A percentile compares a stretch with the other conserved stretches of the same genome.
Evolutionary conservation across 2,329 filamentous ascomycete species (phyloP).

Genomic region (Elsinoe ampelina): DNA sequence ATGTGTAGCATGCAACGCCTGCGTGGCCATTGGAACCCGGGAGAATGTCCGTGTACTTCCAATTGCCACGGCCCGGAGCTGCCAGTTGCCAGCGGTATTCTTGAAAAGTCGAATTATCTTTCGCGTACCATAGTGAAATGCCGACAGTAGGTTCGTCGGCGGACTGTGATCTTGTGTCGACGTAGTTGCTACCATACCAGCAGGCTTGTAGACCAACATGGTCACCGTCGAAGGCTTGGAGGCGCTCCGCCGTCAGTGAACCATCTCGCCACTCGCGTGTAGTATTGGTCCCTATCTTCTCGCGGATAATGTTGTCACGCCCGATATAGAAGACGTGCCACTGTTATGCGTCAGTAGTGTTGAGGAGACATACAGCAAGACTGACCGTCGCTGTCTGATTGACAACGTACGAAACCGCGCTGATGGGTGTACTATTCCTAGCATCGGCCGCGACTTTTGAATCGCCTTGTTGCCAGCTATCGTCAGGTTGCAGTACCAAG

Average conservation of each 20-base stretch:
- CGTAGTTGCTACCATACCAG: slow-evolving; percentile 31
- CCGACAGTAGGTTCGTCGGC: neutral
- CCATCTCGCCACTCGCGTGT: slow-evolving; percentile 27
- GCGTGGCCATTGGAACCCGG: slow-evolving; percentile 34
- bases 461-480: slow-evolving; percentile 31
- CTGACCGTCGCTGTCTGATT: slow-evolving; percentile 30
- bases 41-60: too few relatives aligned
- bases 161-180: slow-evolving; percentile 31
- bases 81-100: slow-evolving; percentile 33
- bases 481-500: slow-evolving; percentile 26
- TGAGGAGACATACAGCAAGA: neutral
- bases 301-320: neutral
- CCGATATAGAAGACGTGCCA: neutral
- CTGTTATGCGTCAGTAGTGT: neutral
- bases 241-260: slow-evolving; percentile 24
- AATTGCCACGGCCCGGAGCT: too few relatives aligned
- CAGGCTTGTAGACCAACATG: slow-evolving; percentile 31
- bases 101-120: slow-evolving; percentile 26
- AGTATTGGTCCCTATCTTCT: neutral
- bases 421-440: slow-evolving; percentile 36
- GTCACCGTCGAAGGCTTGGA: slow-evolving; percentile 25
- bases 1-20: slow-evolving; percentile 37
- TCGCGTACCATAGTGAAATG: neutral
- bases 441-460: slow-evolving; percentile 35
- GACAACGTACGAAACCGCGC: slow-evolving; percentile 34